Base-by-base conservation (phyloP, 2,329 filamentous ascomycete genomes). In the Alternaria brassicae region DNA sequence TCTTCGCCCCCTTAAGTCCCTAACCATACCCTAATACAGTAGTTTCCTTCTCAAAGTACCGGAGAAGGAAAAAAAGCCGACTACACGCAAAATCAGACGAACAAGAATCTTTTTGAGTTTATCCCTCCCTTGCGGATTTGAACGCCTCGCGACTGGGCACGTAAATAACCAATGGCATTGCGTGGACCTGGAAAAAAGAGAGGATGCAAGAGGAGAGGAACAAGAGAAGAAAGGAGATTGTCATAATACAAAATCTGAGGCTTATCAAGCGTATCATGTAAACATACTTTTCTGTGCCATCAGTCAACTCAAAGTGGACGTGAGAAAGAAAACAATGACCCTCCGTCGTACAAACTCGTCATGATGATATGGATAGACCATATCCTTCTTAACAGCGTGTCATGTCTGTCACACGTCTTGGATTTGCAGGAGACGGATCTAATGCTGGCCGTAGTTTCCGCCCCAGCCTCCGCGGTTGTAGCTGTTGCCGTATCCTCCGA, bases 401-500 rank as follows among this genome's bases (percentile, higher is more conserved):
- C 50, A 41, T 41, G 47, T 60, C 27, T 53, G 48, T 53, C 37
- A 53, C 54, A 42, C 50, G 56, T 30, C 34, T 34, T 40, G 54
- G 8, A 37, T 30, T 42, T 40, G 40, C n/a, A 12, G 36, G 42
- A 42, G 40, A 47, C 41, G 40, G n/a, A 21, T 56, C 61, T 76
- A 77, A 61, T 78, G 72, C 62, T 78, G 76, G 44, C 73, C 73
- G 61, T 83, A 83, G 72, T 82, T 83, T 66, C 76, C 77, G 65
- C 81, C 81, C 81, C 81, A 84, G 55, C 81, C 81, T 60, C 81
- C 81, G 45, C 81, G 80, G 70, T 70, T 75, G 62, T 77, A 74
- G 68, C 72, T 71, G 56, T 80, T 79, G 58, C 78, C 80, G 25
- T 69, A 69, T 41, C 80, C 76, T 45, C 77, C 78, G 44, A 80